phyloP scores from a whole-genome alignment of 1,139 yeast genomes.

The Nakaseomyces nivariensis region DNA sequence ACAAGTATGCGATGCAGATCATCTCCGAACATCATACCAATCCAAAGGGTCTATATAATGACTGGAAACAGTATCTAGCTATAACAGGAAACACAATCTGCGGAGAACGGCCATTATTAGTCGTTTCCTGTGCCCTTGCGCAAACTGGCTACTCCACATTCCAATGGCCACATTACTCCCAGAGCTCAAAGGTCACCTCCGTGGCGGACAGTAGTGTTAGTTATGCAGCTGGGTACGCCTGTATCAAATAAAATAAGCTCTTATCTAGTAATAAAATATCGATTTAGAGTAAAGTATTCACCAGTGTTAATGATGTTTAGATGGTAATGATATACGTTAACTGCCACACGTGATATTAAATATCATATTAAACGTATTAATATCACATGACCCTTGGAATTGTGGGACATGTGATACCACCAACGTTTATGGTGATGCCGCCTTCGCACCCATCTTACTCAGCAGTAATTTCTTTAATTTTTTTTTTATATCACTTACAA shows the following conservation, averaged over 20 bases:
- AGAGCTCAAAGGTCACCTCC: constrained; percentile 49
- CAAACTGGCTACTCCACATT: constrained; percentile 30
- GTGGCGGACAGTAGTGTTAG: constrained; percentile 71
- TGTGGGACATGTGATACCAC: too few species aligned
- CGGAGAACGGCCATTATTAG: constrained; percentile 79
- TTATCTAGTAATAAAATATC: too few species aligned
- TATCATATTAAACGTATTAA: too few species aligned
- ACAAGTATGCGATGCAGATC: constrained; percentile 57
- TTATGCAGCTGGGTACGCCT: constrained; percentile 68
- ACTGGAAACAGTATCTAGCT: constrained; percentile 61
- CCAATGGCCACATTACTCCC: constrained; percentile 75
- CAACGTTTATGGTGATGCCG: too few species aligned
- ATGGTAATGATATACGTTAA: too few species aligned
- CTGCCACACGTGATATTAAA: too few species aligned
- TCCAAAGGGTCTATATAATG: constrained; percentile 33
- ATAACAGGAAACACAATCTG: constrained; percentile 83
- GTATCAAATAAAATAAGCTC: background rate
- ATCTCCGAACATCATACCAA: constrained; percentile 30
- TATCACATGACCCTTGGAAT: too few species aligned
- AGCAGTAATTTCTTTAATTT: too few species aligned
- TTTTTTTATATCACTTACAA: too few species aligned
- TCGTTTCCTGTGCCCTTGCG: constrained; percentile 35
- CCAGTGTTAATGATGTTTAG: too few species aligned
- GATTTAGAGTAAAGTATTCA: too few species aligned
- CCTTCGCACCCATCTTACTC: too few species aligned